Conservation (phyloP, 768 basidiomycete species). For the Collybia sp. region DNA sequence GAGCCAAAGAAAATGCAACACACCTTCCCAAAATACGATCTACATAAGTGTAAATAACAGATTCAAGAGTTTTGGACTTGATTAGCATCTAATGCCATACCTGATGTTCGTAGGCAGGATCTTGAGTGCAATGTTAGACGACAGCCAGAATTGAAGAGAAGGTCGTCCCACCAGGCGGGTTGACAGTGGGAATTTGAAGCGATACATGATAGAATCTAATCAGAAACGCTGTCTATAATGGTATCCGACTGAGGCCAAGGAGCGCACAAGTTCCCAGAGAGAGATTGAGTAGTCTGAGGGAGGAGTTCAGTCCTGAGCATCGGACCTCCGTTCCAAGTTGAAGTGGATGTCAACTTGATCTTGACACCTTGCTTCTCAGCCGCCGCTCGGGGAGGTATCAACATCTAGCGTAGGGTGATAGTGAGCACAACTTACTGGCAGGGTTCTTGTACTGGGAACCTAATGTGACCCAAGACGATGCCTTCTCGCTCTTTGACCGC, state of each 20-base stretch:
- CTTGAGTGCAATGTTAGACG: neutral
- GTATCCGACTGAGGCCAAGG: neutral
- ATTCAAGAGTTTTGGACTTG: too few relatives aligned
- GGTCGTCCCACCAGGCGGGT: neutral
- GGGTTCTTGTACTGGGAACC: neutral
- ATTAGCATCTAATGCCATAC: neutral
- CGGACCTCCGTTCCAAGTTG: constrained; percentile 4
- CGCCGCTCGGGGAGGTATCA: neutral
- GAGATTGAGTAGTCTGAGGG: constrained; percentile 2
- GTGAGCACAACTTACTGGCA: neutral
- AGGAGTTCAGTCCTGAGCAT: constrained; percentile 4
- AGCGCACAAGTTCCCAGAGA: constrained; percentile 1
- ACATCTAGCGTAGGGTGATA: neutral
- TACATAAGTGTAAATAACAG: neutral
- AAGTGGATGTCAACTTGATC: constrained; percentile 3
- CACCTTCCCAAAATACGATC: constrained; percentile 3
- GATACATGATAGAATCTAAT: constrained; percentile 2
- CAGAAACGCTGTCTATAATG: too few relatives aligned
- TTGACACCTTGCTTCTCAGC: neutral
- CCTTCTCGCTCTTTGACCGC: neutral
- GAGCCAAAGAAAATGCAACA: neutral
- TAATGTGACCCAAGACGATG: constrained; percentile 3
- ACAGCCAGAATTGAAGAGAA: neutral
- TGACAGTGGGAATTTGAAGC: constrained; percentile 5
- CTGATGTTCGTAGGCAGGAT: constrained; percentile 6